Evolutionary conservation across 345 rosid genomes (phyloP), one percentile per base, ranked within the genome.

Genomic region (Sonneratia alba): DNA sequence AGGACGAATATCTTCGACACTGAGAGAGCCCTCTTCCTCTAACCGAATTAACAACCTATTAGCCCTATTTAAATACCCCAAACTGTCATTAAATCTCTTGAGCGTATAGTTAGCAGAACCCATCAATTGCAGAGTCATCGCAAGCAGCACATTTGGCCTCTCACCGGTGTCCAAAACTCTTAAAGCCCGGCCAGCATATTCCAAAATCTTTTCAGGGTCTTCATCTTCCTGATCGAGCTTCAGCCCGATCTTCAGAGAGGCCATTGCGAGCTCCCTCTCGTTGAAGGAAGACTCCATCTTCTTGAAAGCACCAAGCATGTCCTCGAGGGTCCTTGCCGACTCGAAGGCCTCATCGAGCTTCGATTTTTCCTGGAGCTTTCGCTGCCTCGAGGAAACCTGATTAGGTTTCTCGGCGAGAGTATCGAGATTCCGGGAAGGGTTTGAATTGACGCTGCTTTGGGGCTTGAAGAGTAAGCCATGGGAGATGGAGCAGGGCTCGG

Each of bases 221-320:
- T 84, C 90, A 80, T 91, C 96, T 80, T 92, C 92, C 22, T 85
- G 92, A 70, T 95, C 93, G 77, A 95, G 93, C 79, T 89, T 89
- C 24, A 92, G 88, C 42, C 97, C 99, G 70, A 92, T 27, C 77
- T 92, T 92, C 77, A 95, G 62, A 11, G 88, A 84, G 22, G 97
- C 89, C 81, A 90, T 75, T 16, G 92, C 97, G 40, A 95, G 86
- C 74, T 87, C 97, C 71, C 79, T 80, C 69, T 85, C 97, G 24
- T 88, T 81, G 77, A 89, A 90, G 53, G 77, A 78, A 21, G 85
- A 70, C 82, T 92, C 99, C 98, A 92, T 95, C 62, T 77, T 75
- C 76, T 85, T 79, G 77, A 92, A 92, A 62, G 87, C 81, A 61
- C 75, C 76, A 37, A 92, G 81, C 97, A 90, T 90, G 71, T 90